These are phyloP conservation scores for Microdochium trichocladiopsis DNA, from an alignment of 2,329 filamentous ascomycete species.

Conservation along the genomic window DNA sequence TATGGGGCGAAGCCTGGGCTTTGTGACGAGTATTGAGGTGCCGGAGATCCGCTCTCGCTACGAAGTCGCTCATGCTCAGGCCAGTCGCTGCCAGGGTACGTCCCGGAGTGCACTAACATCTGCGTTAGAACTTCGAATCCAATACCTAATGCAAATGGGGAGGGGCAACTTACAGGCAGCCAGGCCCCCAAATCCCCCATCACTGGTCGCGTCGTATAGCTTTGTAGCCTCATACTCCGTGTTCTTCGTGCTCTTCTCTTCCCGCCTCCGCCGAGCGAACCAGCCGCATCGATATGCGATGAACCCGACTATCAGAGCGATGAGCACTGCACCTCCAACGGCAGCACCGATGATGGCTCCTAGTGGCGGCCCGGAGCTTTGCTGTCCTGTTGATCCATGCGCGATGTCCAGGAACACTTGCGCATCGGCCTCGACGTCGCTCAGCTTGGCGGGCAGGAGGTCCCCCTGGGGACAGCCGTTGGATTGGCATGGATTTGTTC, in stretches of 20 bases:
- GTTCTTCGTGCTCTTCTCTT: conserved; percentile 2
- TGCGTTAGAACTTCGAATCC: not conserved
- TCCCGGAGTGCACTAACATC: not conserved
- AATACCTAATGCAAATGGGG: not conserved
- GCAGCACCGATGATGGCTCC: conserved; percentile 12
- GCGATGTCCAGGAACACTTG: conserved; percentile 8
- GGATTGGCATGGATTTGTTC: conserved; percentile 21
- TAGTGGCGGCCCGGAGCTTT: conserved; percentile 5
- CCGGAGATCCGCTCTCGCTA: conserved; percentile 1
- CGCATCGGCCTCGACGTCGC: conserved; percentile 8
- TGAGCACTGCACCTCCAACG: conserved; percentile 9
- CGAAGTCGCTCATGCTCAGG: conserved; percentile 5
- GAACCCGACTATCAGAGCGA: conserved; percentile 10
- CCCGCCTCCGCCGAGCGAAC: conserved; percentile 7
- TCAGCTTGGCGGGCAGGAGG: conserved; percentile 16
- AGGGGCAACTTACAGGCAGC: not conserved
- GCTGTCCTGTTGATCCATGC: not conserved
- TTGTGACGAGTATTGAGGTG: conserved; percentile 1
- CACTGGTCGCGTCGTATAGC: conserved; percentile 1
- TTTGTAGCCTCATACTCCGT: conserved; percentile 1
- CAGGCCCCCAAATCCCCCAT: not conserved
- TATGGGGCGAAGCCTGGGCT: conserved; percentile 8
- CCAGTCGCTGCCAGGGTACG: not conserved
- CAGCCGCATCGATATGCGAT: conserved; percentile 13
- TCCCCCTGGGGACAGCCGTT: conserved; percentile 19